Evolutionary conservation across 768 basidiomycete genomes (phyloP), one percentile per base, ranked within the genome.

Genomic region (Agaricus sinodeliciosus): DNA sequence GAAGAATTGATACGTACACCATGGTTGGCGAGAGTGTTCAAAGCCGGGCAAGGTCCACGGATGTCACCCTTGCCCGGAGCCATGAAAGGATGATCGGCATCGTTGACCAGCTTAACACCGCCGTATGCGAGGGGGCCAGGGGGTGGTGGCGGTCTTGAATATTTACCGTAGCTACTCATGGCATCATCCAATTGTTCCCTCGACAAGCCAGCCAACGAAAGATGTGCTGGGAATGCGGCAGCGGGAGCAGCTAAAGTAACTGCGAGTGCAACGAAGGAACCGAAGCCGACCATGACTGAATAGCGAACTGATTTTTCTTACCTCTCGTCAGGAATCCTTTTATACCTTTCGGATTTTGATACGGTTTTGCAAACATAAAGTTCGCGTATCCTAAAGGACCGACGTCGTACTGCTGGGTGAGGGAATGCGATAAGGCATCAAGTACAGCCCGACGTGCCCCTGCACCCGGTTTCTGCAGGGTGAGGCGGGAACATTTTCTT

Each of bases 151-250:
- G 52, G 52, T 7, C 8, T 31, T 8, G 3, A 4, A 8, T 31
- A 31, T 31, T 31, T 7, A 5, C 31, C 31, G 11, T 3, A 31
- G 31, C 4, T 5, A 2, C 8, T 11, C 31, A 31, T 31, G 11
- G 31, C 31, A 2, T 37, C 36, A 11, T 59, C 60, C 37, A 63
- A 42, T 27, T 59, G 55, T 11, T 53, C 46, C 25, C 54, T 50
- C n/a, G 58, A 52, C 27, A 65, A 57, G 8, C 63, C 63, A 34
- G 59, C 62, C 8, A 65, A 56, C 7, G 62, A 62, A 16, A 42
- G 44, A 53, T 65, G 59, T 3, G 54, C 43, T 4, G 63, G 62
- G 44, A 63, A 65, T 2, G 60, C 62, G 16, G 27, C 15, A 3
- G 31, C 15, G 22, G 40, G 27, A 13, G n/a, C 6, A 22, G 18